Evolutionary conservation across 352 stramenopile genomes (phyloP).

Genomic region (Phytophthora sansomeana): DNA sequence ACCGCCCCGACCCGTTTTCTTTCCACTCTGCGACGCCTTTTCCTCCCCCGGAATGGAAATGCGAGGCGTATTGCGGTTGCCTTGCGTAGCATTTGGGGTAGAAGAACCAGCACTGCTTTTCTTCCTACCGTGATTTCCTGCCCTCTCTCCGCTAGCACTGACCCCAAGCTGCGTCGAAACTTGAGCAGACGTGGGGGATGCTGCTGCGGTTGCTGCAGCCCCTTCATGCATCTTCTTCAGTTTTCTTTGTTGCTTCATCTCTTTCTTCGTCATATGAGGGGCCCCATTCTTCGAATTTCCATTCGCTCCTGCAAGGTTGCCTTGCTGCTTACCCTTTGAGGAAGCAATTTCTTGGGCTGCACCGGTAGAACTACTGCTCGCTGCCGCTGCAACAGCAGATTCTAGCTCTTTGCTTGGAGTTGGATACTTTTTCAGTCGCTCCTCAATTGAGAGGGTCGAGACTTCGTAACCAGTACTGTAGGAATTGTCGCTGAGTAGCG

Average conservation of each 20-base stretch:
- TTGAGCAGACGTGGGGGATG: conserved; percentile 7
- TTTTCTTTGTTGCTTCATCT: conserved; percentile 76
- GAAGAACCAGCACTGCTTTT: conserved; percentile 32
- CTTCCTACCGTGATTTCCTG: conserved; percentile 29
- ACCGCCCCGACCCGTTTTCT: conserved; percentile 52
- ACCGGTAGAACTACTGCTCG: conserved; percentile 6
- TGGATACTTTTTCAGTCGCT: conserved; percentile 63
- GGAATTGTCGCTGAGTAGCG: conserved; percentile 77
- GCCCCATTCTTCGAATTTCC: conserved; percentile 37
- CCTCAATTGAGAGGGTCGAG: conserved; percentile 66
- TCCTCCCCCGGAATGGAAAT: conserved; percentile 49
- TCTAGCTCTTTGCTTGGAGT: conserved; percentile 54
- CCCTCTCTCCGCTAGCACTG: conserved; percentile 31
- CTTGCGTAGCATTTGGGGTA: conserved; percentile 11
- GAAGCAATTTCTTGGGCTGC: conserved; percentile 22
- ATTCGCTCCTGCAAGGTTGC: conserved; percentile 11
- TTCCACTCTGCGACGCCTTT: conserved; percentile 41
- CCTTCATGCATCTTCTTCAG: conserved; percentile 74
- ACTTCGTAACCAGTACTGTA: conserved; percentile 85
- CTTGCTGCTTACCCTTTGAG: conserved; percentile 34
- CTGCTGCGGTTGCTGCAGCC: conserved; percentile 5
- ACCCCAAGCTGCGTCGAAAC: conserved; percentile 17
- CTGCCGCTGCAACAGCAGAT: conserved; percentile 14
- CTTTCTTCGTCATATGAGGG: conserved; percentile 62
- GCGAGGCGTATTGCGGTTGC: conserved; percentile 27